Evolutionary conservation across 2,329 filamentous ascomycete species (phyloP).

Genomic region (Chaetothyriales sp.): DNA sequence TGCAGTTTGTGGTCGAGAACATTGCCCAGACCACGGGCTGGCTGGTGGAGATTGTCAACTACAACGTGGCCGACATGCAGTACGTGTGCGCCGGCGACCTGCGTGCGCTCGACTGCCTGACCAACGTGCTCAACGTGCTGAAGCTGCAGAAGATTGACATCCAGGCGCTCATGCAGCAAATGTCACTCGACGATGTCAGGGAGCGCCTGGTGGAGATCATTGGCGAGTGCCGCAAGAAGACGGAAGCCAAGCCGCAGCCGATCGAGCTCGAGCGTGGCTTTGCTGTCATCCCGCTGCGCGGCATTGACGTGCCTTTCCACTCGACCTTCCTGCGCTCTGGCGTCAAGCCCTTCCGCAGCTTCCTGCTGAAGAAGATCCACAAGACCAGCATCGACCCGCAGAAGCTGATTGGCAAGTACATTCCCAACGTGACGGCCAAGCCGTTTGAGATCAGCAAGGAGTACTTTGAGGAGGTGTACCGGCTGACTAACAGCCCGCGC

Average conservation of each 20-base stretch:
- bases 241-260: constrained; percentile 74
- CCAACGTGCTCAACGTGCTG: constrained; percentile 81
- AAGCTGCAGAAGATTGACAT: constrained; percentile 97
- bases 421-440: constrained; percentile 92
- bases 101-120: constrained; percentile 51
- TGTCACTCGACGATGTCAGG: constrained; percentile 83
- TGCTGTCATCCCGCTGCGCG: constrained; percentile 88
- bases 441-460: constrained; percentile 94
- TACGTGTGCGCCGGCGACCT: constrained; percentile 56
- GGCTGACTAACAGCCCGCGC: constrained; percentile 64
- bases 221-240: constrained; percentile 71
- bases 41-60: constrained; percentile 98
- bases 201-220: constrained; percentile 83
- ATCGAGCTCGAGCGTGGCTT: constrained; percentile 88
- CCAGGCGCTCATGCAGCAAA: constrained; percentile 72
- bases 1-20: constrained; percentile 93
- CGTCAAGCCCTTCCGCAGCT: constrained; percentile 96
- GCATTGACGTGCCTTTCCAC: constrained; percentile 96
- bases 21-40: constrained; percentile 87
- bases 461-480: constrained; percentile 98
- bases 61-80: constrained; percentile 60
- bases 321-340: constrained; percentile 94
- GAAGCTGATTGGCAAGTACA: constrained; percentile 96
- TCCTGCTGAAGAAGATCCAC: constrained; percentile 99
- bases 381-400: constrained; percentile 96